Evolutionary conservation across 176 grass and related monocot genomes (phyloP).

Genomic region (Oryza glumipatula): DNA sequence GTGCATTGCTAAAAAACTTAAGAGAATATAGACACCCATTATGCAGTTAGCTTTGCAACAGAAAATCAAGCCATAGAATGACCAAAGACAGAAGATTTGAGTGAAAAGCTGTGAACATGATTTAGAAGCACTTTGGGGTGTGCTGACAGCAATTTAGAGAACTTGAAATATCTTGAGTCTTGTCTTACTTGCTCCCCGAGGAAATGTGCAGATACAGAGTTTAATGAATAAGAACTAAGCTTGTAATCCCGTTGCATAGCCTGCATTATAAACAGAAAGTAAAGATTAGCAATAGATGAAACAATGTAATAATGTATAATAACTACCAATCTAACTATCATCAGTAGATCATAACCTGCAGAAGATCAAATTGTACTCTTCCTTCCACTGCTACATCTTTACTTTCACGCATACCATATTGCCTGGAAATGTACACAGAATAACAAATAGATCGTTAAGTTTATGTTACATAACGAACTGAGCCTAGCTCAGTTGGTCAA

Average conservation of each 20-base stretch:
- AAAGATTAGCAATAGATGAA: conserved; percentile 35
- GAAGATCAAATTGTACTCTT: conserved; percentile 97
- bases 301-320: conserved; percentile 11
- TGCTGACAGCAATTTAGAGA: conserved; percentile 8
- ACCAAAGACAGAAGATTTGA: conserved; percentile 25
- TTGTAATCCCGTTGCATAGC: conserved; percentile 98
- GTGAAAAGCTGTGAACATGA: conserved; percentile 18
- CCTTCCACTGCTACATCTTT: conserved; percentile 97
- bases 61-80: background rate
- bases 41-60: conserved; percentile 1
- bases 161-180: conserved; percentile 36
- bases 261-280: conserved; percentile 53
- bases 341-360: conserved; percentile 72
- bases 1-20: background rate
- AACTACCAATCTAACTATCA: conserved; percentile 6
- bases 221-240: conserved; percentile 97
- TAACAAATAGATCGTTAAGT: background rate
- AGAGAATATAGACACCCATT: background rate
- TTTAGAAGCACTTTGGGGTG: background rate
- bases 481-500: too few species aligned
- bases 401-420: conserved; percentile 92
- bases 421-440: conserved; percentile 54
- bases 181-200: conserved; percentile 85
- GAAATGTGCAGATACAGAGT: conserved; percentile 97
- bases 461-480: background rate